Conservation (phyloP, 495 filamentous ascomycete species). For the Neurospora sp. region DNA sequence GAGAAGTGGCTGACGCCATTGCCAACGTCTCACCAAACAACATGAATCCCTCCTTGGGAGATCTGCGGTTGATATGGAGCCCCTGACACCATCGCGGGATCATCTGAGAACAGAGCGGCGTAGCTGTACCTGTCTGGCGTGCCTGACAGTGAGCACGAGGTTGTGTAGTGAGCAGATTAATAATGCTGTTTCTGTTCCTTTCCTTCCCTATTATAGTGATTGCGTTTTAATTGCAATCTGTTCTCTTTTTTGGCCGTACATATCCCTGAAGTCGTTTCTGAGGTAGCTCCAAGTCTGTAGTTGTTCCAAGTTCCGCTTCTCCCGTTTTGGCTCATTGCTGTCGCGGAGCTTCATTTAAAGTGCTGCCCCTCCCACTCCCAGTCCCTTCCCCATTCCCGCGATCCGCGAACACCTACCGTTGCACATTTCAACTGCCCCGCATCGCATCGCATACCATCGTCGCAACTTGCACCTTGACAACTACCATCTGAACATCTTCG, state of each 20-base stretch:
- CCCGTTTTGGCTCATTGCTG: not conserved
- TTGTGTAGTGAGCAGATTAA: slow-evolving; percentile 4
- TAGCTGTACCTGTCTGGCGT: not conserved
- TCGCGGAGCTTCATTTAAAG: not conserved
- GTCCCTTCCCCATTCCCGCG: not conserved
- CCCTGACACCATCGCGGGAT: not conserved
- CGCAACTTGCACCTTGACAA: not conserved
- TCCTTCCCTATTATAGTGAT: not conserved
- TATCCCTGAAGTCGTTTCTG: not conserved
- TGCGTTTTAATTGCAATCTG: not conserved
- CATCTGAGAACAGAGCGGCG: not conserved
- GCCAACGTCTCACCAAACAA: not conserved
- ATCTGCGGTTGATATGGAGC: not conserved
- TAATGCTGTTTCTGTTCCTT: not conserved
- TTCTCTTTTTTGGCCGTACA: not conserved
- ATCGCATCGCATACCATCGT: not conserved
- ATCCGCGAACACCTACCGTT: not conserved
- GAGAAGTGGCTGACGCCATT: not conserved
- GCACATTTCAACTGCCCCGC: not conserved
- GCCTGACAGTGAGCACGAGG: not conserved
- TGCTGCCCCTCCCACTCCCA: not conserved
- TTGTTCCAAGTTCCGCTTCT: not conserved
- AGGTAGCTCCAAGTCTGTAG: not conserved
- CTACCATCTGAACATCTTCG: not conserved
- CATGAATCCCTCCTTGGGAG: not conserved